These are phyloP conservation scores for Metschnikowia koreensis DNA, from an alignment of 805 yeast genomes.

Conservation along the genomic window DNA sequence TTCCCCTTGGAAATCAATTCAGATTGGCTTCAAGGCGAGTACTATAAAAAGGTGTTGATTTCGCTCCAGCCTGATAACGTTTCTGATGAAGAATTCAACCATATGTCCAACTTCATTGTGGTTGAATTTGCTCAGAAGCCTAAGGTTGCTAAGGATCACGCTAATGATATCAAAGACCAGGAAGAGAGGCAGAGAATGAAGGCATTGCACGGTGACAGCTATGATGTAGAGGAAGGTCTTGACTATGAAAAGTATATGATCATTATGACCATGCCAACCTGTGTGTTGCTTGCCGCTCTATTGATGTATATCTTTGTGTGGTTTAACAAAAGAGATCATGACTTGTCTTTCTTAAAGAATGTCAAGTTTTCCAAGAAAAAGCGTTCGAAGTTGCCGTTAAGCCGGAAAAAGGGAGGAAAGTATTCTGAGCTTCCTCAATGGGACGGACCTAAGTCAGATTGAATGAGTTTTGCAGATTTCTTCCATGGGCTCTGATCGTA, in stretches of 20 bases:
- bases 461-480: not conserved
- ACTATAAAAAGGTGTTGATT: slow-evolving; percentile 56
- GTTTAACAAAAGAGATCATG: slow-evolving; percentile 45
- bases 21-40: slow-evolving; percentile 58
- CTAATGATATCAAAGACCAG: slow-evolving; percentile 40
- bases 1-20: slow-evolving; percentile 59
- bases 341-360: slow-evolving; percentile 39
- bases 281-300: slow-evolving; percentile 57
- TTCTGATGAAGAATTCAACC: slow-evolving; percentile 65
- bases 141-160: slow-evolving; percentile 48
- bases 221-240: slow-evolving; percentile 45
- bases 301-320: slow-evolving; percentile 64
- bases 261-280: slow-evolving; percentile 66
- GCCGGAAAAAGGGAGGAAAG: slow-evolving; percentile 18
- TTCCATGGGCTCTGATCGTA: not conserved
- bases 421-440: slow-evolving; percentile 37
- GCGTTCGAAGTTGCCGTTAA: slow-evolving; percentile 23
- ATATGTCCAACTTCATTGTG: slow-evolving; percentile 42
- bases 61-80: slow-evolving; percentile 72
- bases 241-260: slow-evolving; percentile 59
- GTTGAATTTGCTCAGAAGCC: slow-evolving; percentile 53
- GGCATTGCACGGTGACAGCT: slow-evolving; percentile 33
- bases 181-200: slow-evolving; percentile 31
- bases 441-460: slow-evolving; percentile 19
- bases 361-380: slow-evolving; percentile 25